Base-by-base conservation (phyloP, 176 grass and related monocot species). In the Calamus simplicifolius region DNA sequence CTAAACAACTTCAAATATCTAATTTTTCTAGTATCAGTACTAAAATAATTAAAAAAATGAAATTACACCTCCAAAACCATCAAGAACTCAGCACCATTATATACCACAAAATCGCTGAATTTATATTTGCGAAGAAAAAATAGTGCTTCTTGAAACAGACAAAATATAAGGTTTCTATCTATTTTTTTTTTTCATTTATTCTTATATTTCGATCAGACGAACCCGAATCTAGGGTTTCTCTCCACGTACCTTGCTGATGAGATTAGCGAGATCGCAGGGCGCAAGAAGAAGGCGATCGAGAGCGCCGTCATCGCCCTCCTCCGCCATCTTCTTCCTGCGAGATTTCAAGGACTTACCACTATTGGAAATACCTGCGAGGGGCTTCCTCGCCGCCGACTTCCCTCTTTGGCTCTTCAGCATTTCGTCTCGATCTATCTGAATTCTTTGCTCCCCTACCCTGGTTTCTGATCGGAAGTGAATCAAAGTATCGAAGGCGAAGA, bases 321-420 rank as follows among this genome's bases (percentile, higher is more conserved):
- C 10, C 5, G 51, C 48, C 4, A 3, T 26, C 18, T 53, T 53
- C 79, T 80, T 79, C 74, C 66, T 19, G 48, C 57, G 48, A 50
- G 72, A 70, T 7, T 49, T 51, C 48, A 73, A 56, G 7, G 27
- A 64, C 13, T 64, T 62, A 56, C 51, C 52, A 54, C 50, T 48
- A 64, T 90, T 85, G 69, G 87, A 76, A 61, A 85, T 58, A 72
- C 70, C 48, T 26, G 54, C 52, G 12, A 90, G 82, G 14, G 87
- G 75, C 48, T 50, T 79, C 74, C 59, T 76, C 75, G 75, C 82
- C 75, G 71, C 61, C 26, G 79, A 74, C 25, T 76, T 82, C 69
- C 35, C 7, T 27, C 63, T 74, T 27, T 63, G 71, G 58, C 79
- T 82, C 82, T 67, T 85, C 63, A 71, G 74, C 86, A 72, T 43